These are phyloP conservation scores for Fusarium burgessii DNA, from an alignment of 2,329 filamentous ascomycete species.

Conservation along the genomic window DNA sequence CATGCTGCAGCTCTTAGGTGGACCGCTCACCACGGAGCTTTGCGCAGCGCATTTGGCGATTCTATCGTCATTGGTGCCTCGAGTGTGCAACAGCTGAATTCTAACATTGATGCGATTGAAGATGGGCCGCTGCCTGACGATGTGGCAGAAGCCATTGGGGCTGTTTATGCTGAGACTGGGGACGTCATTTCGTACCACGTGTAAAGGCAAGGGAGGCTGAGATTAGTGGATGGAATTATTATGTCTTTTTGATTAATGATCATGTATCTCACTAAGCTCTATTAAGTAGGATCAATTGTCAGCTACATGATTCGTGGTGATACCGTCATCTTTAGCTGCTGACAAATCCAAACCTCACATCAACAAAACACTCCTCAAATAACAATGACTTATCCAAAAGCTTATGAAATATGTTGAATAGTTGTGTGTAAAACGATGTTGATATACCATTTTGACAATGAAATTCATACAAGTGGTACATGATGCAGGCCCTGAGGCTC, in stretches of 20 bases:
- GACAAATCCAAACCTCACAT: not conserved
- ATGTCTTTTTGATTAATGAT: not conserved
- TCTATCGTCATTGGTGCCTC: not conserved
- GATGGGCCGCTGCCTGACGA: not conserved
- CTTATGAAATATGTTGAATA: not conserved
- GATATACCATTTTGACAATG: not conserved
- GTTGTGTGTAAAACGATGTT: not conserved
- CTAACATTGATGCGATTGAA: not conserved
- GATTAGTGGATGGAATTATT: not conserved
- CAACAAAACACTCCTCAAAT: not conserved
- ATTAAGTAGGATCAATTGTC: not conserved
- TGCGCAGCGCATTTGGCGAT: not conserved
- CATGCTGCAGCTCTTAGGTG: not conserved
- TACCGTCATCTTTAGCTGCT: not conserved
- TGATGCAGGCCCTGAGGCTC: not conserved
- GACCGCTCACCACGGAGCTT: not conserved
- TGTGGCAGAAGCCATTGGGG: not conserved
- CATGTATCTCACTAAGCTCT: not conserved
- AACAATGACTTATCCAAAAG: no score
- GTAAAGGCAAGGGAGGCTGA: rapidly evolving
- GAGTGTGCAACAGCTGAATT: not conserved
- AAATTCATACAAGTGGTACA: not conserved
- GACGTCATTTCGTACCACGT: not conserved
- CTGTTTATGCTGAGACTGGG: not conserved
- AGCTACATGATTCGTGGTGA: not conserved